Base-by-base conservation (phyloP, 768 basidiomycete species). In the Scleroderma citrinum region DNA sequence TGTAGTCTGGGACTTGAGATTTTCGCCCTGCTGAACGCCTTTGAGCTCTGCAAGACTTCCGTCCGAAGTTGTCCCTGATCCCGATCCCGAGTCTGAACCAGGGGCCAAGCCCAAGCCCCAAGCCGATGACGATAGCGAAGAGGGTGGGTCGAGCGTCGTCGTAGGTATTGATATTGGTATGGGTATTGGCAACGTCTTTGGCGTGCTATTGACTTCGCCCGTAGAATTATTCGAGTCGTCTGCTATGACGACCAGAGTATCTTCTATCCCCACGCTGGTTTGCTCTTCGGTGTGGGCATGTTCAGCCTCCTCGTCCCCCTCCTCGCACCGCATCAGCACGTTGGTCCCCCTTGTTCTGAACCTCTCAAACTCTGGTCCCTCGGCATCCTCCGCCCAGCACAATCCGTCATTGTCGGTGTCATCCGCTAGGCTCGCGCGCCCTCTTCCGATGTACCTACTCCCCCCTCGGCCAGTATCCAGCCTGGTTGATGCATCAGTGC, bases 341-440 rank as follows among this genome's bases (percentile, higher is more conserved):
- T 38, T 19, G 0, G 51, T 32, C 44, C 43, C 50, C 40, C 16
- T 56, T 46, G 60, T 44, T 35, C 54, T 52, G 44, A 58, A 67
- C 47, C 56, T 48, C 50, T 63, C 57, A 45, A 61, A 62, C 53
- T 53, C 63, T 20, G 63, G 59, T 12, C 65, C 69, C 43, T 74
- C 70, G 2, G 70, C 73, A 42, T 79, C 75, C 6, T 69, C 67
- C 13, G 76, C 75, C 81, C 82, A 83, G 11, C 66, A 68, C n/a
- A 82, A 64, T 20, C 69, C 77, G 50, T 80, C 75, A 1, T 41
- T 45, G 42, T n/a, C 30, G 24, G 7, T 30, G 32, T 5, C 42
- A 3, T 32, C 8, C 45, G 29, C 30, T 32, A 16, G 8, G 12
- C 38, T 26, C 20, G 36, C 50, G 10, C 23, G 30, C 2, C 30